Conservation (phyloP, 176 grass and related monocot species). For the Luzula sylvatica region DNA sequence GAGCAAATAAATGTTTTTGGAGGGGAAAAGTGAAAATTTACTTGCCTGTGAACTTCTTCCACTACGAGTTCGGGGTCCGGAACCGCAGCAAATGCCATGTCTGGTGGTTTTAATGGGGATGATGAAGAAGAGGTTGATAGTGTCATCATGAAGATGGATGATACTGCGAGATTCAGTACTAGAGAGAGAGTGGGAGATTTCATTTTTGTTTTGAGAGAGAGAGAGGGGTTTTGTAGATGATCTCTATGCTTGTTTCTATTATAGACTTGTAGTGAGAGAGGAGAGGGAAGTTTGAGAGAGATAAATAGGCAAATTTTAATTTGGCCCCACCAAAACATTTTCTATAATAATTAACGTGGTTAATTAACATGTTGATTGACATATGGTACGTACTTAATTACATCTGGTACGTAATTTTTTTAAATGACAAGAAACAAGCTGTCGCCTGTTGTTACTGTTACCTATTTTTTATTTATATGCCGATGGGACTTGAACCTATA, state of each 20-base stretch:
- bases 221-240: background rate
- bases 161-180: background rate
- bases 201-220: constrained; percentile 1
- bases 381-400: no score
- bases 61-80: constrained; percentile 15
- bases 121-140: background rate
- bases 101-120: background rate
- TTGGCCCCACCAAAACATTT: no score
- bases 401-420: no score
- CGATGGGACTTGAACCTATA: no score
- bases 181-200: background rate
- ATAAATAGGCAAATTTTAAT: background rate
- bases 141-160: background rate
- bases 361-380: no score
- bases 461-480: no score
- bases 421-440: no score
- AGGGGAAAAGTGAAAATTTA: background rate
- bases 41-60: constrained; percentile 23
- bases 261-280: no score
- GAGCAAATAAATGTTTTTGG: background rate
- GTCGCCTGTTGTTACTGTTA: no score
- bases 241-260: no score
- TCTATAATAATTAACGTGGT: no score
- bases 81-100: constrained; percentile 6
- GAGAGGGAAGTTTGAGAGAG: background rate